Conservation (phyloP, 2,329 filamentous ascomycete genomes). For the Claviceps humidiphila region DNA sequence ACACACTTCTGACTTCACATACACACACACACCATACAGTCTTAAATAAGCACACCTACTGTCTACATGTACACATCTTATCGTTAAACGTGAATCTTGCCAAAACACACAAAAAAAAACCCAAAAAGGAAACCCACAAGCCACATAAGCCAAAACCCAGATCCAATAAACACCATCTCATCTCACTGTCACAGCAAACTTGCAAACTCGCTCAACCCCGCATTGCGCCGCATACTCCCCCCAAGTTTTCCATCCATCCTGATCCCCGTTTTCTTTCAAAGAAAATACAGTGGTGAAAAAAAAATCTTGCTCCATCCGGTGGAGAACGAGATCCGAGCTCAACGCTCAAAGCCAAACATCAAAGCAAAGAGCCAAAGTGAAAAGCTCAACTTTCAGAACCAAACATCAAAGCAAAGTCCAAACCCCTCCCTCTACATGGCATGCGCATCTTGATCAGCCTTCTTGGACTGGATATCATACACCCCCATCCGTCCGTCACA, state of each 20-base stretch:
- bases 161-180: not conserved
- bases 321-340: too few relatives aligned
- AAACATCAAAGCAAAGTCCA: not conserved
- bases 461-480: slow-evolving; percentile 21
- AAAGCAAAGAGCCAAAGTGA: not conserved
- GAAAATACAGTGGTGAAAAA: not conserved
- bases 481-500: slow-evolving; percentile 20
- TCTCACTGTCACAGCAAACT: not conserved
- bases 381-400: too few relatives aligned
- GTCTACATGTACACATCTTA: too few relatives aligned
- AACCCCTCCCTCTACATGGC: not conserved
- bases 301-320: not conserved
- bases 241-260: not conserved
- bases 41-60: too few relatives aligned
- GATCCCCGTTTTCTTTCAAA: too few relatives aligned
- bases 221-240: not conserved
- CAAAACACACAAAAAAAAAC: too few relatives aligned
- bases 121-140: too few relatives aligned
- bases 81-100: too few relatives aligned
- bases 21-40: too few relatives aligned
- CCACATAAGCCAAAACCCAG: not conserved
- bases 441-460: not conserved
- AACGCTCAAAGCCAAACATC: too few relatives aligned
- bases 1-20: too few relatives aligned
- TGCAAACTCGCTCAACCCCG: not conserved